Evolutionary conservation across 1,284 basidiomycete genomes (phyloP).

Genomic region (Cronartium quercuum): DNA sequence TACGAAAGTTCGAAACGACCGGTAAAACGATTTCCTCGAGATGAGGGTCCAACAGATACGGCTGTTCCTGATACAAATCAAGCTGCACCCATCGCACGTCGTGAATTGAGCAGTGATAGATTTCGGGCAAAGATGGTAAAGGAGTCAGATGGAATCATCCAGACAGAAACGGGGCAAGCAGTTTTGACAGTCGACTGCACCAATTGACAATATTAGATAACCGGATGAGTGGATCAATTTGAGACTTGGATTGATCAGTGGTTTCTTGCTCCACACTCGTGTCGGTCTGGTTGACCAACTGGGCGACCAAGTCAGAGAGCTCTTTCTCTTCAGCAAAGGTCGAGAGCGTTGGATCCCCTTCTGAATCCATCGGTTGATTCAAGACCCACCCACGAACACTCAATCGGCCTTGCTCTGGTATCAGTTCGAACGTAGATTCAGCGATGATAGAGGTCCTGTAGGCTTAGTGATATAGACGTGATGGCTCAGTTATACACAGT

Average conservation of each 20-base stretch:
- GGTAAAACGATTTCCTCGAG: conserved; percentile 76
- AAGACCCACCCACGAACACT: too few relatives aligned
- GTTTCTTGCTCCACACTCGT: not conserved
- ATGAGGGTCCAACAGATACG: conserved; percentile 90
- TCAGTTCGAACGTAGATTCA: too few relatives aligned
- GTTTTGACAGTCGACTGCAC: not conserved
- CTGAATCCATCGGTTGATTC: not conserved
- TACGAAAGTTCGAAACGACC: conserved; percentile 63
- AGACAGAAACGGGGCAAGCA: not conserved
- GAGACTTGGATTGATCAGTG: not conserved
- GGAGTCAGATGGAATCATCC: not conserved
- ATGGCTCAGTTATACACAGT: too few relatives aligned
- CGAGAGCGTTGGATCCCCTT: not conserved
- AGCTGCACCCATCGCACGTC: conserved; percentile 56
- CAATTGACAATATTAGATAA: not conserved
- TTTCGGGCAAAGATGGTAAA: not conserved
- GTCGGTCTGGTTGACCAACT: conserved; percentile 19
- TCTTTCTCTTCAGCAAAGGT: conserved; percentile 21
- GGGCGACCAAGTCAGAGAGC: conserved; percentile 8
- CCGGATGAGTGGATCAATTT: not conserved
- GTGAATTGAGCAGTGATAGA: too few relatives aligned
- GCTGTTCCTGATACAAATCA: conserved; percentile 83
- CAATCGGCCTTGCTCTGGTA: too few relatives aligned
- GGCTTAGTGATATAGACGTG: too few relatives aligned
- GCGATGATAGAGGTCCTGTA: too few relatives aligned